Base-by-base conservation (phyloP, 225 moss, liverwort and hornwort genomes). In the Straminergon stramineum region DNA sequence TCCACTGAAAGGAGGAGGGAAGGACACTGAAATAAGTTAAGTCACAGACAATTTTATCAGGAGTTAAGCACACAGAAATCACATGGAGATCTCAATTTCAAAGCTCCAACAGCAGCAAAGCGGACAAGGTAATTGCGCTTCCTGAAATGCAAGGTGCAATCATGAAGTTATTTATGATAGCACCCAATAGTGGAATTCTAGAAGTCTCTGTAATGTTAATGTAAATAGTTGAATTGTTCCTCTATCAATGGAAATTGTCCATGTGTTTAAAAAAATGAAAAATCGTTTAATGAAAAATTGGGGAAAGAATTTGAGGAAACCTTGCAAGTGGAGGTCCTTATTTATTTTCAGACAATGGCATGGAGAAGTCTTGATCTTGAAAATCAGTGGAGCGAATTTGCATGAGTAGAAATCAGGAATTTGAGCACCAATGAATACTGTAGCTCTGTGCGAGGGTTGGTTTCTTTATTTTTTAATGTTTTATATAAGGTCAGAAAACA, bases 391-490 rank as follows among this genome's bases (percentile, higher is more conserved):
- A 22, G 21, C 21, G 1, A 23, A 8, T 23, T 70, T 39, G 39
- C 69, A 69, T 22, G 22, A 37, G 67, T 68, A 11, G 35, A 68
- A 68, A n/a, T n/a, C 22, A 69, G n/a, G 69, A 13, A n/a, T 37
- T 67, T 20, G 12, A n/a, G 7, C n/a, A n/a, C 22, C 69, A 69
- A 67, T 37, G 20, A 37, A 67, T 68, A 68, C 3, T 1, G 5
- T 31, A 65, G 17, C 1, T 65, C 17, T 31, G 9, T 17, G 9
- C 17, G 5, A 65, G 13, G 65, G 65, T 65, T 17, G 17, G 65
- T 4, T 0, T 16, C 31, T 8, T 0, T 7, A 7, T 30, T 3
- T 63, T 15, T 63, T 7, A 28, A n/a, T n/a, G n/a, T n/a, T n/a
- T n/a, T n/a, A n/a, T n/a, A n/a, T n/a, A n/a, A n/a, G n/a, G n/a